Evolutionary conservation across 139 green algal genomes (phyloP).

Genomic region (Chlamydomonas schloesseri): DNA sequence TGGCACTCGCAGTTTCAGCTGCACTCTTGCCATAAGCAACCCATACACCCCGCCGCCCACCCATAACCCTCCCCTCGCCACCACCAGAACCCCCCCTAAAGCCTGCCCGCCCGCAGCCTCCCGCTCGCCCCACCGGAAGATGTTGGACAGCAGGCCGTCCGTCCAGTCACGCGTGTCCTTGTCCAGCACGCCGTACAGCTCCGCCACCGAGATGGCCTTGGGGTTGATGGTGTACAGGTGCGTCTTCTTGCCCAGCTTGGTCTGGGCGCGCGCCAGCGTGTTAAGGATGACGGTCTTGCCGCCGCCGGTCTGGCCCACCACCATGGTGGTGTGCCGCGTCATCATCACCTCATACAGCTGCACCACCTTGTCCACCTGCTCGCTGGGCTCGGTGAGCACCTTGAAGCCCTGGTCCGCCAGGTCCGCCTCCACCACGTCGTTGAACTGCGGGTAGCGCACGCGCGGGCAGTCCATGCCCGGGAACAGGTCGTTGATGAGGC

Average conservation of each 20-base stretch:
- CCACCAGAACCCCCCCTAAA: too few relatives aligned
- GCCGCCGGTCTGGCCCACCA: conserved; percentile 87
- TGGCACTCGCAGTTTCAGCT: too few relatives aligned
- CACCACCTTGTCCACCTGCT: conserved; percentile 86
- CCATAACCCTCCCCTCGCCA: too few relatives aligned
- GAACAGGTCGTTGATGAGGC: conserved; percentile 83
- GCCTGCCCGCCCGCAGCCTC: too few relatives aligned
- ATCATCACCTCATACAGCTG: conserved; percentile 92
- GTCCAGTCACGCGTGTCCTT: conserved; percentile 90
- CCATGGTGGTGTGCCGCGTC: conserved; percentile 90
- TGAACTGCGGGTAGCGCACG: conserved; percentile 84
- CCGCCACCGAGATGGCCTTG: conserved; percentile 77
- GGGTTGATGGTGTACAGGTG: conserved; percentile 85
- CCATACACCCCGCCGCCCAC: too few relatives aligned
- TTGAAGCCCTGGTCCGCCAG: conserved; percentile 80
- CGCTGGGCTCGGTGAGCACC: conserved; percentile 66
- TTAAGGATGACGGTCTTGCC: conserved; percentile 92
- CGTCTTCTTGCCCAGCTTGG: conserved; percentile 83
- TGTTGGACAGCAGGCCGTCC: conserved; percentile 85
- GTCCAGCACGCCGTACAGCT: conserved; percentile 89
- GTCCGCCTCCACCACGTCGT: conserved; percentile 88
- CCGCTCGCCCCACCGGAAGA: conserved; percentile 73
- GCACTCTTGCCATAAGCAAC: too few relatives aligned
- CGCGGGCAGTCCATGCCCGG: conserved; percentile 82
- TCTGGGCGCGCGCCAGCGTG: conserved; percentile 80